These are phyloP conservation scores for Euptelea pleiosperma DNA, from an alignment of 164 flowering plant species.

Conservation along the genomic window DNA sequence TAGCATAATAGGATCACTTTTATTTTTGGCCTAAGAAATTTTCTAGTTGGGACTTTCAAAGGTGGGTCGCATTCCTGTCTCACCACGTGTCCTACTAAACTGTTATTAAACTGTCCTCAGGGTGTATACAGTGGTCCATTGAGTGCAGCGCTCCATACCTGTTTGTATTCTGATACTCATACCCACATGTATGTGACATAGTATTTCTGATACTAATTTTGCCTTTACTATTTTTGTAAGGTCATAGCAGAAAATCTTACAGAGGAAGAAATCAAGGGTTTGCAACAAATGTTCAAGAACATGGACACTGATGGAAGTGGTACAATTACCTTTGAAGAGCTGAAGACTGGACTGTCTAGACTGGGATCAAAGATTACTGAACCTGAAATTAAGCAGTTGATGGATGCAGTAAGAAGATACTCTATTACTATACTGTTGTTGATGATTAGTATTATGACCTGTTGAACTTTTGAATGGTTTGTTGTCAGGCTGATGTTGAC, in stretches of 20 bases:
- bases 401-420: constrained; percentile 84
- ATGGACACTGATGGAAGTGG: constrained; percentile 95
- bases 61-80: too few species aligned
- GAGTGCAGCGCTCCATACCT: too few species aligned
- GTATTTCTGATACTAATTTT: neutral
- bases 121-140: too few species aligned
- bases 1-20: too few species aligned
- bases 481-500: constrained; percentile 85
- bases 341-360: constrained; percentile 63
- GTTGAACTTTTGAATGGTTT: neutral
- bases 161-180: too few species aligned
- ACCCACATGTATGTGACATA: too few species aligned
- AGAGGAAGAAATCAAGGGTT: constrained; percentile 83
- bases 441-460: neutral
- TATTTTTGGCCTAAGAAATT: too few species aligned
- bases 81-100: too few species aligned
- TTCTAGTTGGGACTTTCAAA: too few species aligned
- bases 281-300: constrained; percentile 83
- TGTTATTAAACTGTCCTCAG: too few species aligned
- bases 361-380: constrained; percentile 85
- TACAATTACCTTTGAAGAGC: constrained; percentile 77
- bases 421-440: neutral
- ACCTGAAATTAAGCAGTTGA: constrained; percentile 66
- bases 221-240: constrained; percentile 30
- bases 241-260: constrained; percentile 81